Conservation (phyloP, 2,329 filamentous ascomycete genomes). For the Phyllosticta ampelicida region DNA sequence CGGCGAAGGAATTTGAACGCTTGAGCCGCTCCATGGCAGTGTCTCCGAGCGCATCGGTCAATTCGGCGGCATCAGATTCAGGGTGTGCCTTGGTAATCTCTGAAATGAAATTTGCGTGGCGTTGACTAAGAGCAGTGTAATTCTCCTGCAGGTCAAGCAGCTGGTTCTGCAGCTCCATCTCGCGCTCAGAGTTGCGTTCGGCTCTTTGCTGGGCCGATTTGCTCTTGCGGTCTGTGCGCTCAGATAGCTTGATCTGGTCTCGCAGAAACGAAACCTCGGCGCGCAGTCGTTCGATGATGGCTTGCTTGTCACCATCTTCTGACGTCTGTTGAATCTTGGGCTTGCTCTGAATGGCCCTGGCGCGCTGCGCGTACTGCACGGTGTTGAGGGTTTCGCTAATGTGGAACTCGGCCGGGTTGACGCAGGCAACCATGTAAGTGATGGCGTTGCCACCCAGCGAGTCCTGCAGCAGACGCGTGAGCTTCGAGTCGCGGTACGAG, state of each 20-base stretch:
- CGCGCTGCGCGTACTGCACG: conserved; percentile 88
- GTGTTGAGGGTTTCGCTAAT: conserved; percentile 96
- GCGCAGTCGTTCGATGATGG: conserved; percentile 83
- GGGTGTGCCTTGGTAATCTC: conserved; percentile 84
- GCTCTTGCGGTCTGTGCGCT: conserved; percentile 51
- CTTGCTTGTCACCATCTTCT: conserved; percentile 89
- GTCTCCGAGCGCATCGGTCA: conserved; percentile 58
- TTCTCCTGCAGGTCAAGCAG: conserved; percentile 88
- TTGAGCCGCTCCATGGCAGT: conserved; percentile 79
- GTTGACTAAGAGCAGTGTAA: conserved; percentile 80
- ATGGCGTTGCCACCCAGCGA: conserved; percentile 94
- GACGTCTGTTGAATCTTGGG: conserved; percentile 83
- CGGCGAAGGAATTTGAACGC: conserved; percentile 88
- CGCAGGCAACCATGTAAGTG: conserved; percentile 98
- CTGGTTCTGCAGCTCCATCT: conserved; percentile 86
- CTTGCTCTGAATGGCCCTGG: conserved; percentile 93
- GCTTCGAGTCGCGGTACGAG: conserved; percentile 94
- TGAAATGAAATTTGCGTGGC: conserved; percentile 89
- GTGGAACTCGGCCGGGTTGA: conserved; percentile 94
- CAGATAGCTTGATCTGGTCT: conserved; percentile 83
- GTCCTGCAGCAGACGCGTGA: conserved; percentile 90
- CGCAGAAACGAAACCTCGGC: conserved; percentile 88
- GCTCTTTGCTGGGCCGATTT: conserved; percentile 54
- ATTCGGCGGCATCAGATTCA: conserved; percentile 43
- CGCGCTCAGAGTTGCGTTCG: conserved; percentile 72